These are phyloP conservation scores for Parasarocladium wereldwijsianum DNA, from an alignment of 2,329 filamentous ascomycete species.

Conservation along the genomic window DNA sequence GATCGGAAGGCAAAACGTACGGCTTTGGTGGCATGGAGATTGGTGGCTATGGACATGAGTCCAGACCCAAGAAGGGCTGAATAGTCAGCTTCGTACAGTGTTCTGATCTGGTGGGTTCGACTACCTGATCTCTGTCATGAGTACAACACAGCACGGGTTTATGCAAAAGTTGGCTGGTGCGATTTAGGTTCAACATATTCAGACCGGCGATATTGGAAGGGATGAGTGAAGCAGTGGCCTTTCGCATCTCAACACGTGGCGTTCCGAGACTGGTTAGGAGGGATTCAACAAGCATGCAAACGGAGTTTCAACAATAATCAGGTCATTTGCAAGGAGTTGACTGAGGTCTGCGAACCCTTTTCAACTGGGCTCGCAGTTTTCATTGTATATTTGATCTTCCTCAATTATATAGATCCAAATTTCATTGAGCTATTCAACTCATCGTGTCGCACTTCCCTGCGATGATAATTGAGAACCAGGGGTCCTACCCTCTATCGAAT, in stretches of 20 bases:
- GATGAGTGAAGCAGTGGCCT: too few species aligned
- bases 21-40: slow-evolving; percentile 32
- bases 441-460: neutral
- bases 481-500: slow-evolving; percentile 19
- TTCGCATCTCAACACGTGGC: too few species aligned
- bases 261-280: too few species aligned
- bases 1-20: slow-evolving; percentile 51
- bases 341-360: neutral
- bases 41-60: slow-evolving; percentile 44
- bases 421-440: neutral
- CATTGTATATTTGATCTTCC: neutral
- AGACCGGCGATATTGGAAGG: too few species aligned
- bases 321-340: too few species aligned
- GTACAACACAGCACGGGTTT: too few species aligned
- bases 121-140: too few species aligned
- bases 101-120: too few species aligned
- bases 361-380: neutral
- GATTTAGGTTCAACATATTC: too few species aligned
- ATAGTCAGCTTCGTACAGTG: slow-evolving; percentile 7
- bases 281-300: too few species aligned
- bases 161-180: too few species aligned
- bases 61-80: slow-evolving; percentile 19
- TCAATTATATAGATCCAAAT: neutral
- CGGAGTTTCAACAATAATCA: too few species aligned
- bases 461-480: slow-evolving; percentile 3